These are phyloP conservation scores for Kazachstania martiniae DNA, from an alignment of 805 yeast genomes.

Conservation along the genomic window DNA sequence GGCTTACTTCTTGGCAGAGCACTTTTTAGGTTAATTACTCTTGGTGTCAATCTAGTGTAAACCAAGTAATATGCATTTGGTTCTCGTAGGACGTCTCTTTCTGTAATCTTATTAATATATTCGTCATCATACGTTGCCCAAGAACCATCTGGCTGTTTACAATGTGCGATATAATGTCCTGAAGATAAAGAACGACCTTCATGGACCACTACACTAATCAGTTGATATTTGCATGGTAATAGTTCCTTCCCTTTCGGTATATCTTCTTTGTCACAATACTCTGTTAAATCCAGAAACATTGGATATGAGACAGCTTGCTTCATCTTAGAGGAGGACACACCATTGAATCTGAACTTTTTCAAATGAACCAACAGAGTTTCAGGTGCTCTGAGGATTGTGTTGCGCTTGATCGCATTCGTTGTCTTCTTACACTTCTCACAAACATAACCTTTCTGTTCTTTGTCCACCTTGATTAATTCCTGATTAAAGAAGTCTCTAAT, in stretches of 20 bases:
- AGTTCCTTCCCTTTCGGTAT: slow-evolving; percentile 7
- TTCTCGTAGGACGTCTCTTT: slow-evolving; percentile 65
- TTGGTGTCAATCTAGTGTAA: slow-evolving; percentile 67
- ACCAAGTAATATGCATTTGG: slow-evolving; percentile 85
- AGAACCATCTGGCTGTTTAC: slow-evolving; percentile 81
- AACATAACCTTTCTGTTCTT: slow-evolving; percentile 66
- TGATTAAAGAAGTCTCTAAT: slow-evolving; percentile 73
- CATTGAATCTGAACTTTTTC: slow-evolving; percentile 84
- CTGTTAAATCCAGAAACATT: slow-evolving; percentile 59
- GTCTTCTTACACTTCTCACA: slow-evolving; percentile 78
- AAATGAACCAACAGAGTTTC: slow-evolving; percentile 80
- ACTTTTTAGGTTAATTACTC: slow-evolving; percentile 20
- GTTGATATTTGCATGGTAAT: slow-evolving; percentile 50
- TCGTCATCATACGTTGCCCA: slow-evolving; percentile 97
- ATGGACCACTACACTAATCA: slow-evolving; percentile 80
- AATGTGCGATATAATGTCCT: slow-evolving; percentile 88
- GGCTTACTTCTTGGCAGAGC: slow-evolving; percentile 5
- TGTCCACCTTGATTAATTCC: slow-evolving; percentile 63
- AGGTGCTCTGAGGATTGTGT: slow-evolving; percentile 71
- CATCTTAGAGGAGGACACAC: slow-evolving; percentile 69
- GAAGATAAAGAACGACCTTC: slow-evolving; percentile 87
- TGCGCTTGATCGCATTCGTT: slow-evolving; percentile 68
- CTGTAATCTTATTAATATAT: slow-evolving; percentile 61
- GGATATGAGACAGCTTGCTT: slow-evolving; percentile 81
- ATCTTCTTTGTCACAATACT: slow-evolving; percentile 36